Evolutionary conservation across 257 asterid species (phyloP).

Genomic region (Rauvolfia tetraphylla): DNA sequence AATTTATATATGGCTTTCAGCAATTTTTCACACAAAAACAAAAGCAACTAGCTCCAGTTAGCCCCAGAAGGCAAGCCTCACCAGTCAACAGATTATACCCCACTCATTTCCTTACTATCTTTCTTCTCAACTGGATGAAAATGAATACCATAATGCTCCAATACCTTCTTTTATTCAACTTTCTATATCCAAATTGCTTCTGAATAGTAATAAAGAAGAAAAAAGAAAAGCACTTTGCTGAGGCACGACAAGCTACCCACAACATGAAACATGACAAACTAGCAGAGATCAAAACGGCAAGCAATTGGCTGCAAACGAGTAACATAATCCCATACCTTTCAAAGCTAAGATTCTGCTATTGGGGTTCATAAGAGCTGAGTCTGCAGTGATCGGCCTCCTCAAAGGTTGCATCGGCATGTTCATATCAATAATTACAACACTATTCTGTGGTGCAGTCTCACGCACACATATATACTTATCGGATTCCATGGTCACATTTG

Average conservation of each 20-base stretch:
- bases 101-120: background rate
- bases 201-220: background rate
- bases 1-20: background rate
- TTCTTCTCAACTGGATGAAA: background rate
- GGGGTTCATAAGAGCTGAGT: slow-evolving; percentile 99
- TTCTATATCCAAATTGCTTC: background rate
- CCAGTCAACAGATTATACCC: background rate
- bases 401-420: slow-evolving; percentile 94
- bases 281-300: background rate
- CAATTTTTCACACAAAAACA: background rate
- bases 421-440: slow-evolving; percentile 95
- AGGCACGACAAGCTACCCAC: background rate
- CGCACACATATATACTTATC: slow-evolving; percentile 96
- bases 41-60: background rate
- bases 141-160: background rate
- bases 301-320: background rate
- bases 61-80: background rate
- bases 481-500: slow-evolving; percentile 98
- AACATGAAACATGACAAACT: background rate
- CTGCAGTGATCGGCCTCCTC: slow-evolving; percentile 97
- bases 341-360: slow-evolving; percentile 80
- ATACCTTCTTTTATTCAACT: background rate
- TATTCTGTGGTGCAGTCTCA: slow-evolving; percentile 93
- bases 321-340: slow-evolving; percentile 54
- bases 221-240: background rate